Percentiles rank a stretch among this genome's conserved stretches.
Evolutionary conservation across 768 basidiomycete genomes (phyloP).

Genomic region (Strobilomyces dryophilus): DNA sequence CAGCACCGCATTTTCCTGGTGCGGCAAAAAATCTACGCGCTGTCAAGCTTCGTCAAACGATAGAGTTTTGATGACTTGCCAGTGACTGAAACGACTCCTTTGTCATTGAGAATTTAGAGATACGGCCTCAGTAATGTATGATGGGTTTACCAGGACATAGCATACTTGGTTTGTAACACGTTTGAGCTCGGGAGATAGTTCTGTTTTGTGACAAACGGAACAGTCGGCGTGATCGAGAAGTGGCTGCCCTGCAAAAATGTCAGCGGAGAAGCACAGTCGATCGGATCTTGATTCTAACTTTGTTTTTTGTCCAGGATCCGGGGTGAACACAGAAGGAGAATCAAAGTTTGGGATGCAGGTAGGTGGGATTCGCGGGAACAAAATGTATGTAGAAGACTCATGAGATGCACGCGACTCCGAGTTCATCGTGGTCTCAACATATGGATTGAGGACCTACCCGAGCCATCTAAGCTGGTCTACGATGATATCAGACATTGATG

Average conservation of each 20-base stretch:
- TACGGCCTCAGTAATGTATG: background rate
- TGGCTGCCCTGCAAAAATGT: conserved; percentile 69
- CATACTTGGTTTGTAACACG: conserved; percentile 77
- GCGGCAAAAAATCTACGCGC: conserved; percentile 71
- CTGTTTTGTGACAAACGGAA: conserved; percentile 71
- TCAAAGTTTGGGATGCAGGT: conserved; percentile 92
- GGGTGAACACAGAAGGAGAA: conserved; percentile 88
- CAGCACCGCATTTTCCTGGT: conserved; percentile 53
- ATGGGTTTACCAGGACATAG: background rate
- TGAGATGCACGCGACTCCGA: background rate
- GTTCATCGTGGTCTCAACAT: too few relatives aligned
- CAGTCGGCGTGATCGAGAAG: conserved; percentile 78
- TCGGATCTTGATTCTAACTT: conserved; percentile 31
- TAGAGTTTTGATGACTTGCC: conserved; percentile 37
- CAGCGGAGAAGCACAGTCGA: background rate
- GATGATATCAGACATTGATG: conserved; percentile 6
- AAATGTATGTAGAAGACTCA: too few relatives aligned
- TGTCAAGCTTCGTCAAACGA: conserved; percentile 4
- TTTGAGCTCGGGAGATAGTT: conserved; percentile 82
- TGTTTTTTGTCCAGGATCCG: conserved; percentile 84
- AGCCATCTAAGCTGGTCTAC: conserved; percentile 75
- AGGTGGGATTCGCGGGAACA: background rate
- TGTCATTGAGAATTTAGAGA: conserved; percentile 72
- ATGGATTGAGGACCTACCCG: conserved; percentile 45
- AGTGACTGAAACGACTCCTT: conserved; percentile 82